phyloP scores from a whole-genome alignment of 2,329 filamentous ascomycete species.

The Drechslerella dactyloides region DNA sequence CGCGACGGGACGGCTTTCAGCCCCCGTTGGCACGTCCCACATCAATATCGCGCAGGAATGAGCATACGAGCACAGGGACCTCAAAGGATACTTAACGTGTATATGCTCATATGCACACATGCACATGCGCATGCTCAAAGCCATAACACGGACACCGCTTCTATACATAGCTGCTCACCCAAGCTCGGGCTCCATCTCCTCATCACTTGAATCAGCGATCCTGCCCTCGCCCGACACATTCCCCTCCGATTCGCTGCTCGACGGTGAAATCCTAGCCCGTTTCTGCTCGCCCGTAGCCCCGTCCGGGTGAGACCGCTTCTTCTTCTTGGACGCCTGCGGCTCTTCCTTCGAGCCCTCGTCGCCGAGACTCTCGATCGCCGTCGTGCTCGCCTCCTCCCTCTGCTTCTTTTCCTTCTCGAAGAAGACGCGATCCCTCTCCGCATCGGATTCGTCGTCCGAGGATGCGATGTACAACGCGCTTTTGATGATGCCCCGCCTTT shows the following conservation, averaged over 20 bases:
- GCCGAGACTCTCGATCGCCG: constrained; percentile 13
- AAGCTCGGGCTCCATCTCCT: neutral
- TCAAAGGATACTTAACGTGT: too few relatives aligned
- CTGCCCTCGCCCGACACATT: neutral
- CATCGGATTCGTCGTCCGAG: constrained; percentile 79
- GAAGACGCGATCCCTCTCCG: constrained; percentile 52
- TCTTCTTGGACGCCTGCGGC: neutral
- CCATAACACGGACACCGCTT: too few relatives aligned
- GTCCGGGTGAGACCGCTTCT: constrained; percentile 3
- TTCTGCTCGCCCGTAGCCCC: constrained; percentile 9
- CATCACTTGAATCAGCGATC: neutral
- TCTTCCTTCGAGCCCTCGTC: neutral
- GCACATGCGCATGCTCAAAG: too few relatives aligned
- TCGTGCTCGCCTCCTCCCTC: constrained; percentile 21
- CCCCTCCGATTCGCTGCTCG: neutral
- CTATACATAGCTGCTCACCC: neutral
- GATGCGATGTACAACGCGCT: constrained; percentile 80
- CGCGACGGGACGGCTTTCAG: too few relatives aligned
- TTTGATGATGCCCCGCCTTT: constrained; percentile 80
- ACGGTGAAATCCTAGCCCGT: constrained; percentile 1
- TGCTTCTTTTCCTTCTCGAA: constrained; percentile 51
- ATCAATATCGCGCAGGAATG: too few relatives aligned
- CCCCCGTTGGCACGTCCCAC: too few relatives aligned
- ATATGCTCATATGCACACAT: too few relatives aligned
- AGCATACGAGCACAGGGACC: too few relatives aligned